Evolutionary conservation across 2,329 filamentous ascomycete species (phyloP).

Genomic region (Cladosporium phlei): DNA sequence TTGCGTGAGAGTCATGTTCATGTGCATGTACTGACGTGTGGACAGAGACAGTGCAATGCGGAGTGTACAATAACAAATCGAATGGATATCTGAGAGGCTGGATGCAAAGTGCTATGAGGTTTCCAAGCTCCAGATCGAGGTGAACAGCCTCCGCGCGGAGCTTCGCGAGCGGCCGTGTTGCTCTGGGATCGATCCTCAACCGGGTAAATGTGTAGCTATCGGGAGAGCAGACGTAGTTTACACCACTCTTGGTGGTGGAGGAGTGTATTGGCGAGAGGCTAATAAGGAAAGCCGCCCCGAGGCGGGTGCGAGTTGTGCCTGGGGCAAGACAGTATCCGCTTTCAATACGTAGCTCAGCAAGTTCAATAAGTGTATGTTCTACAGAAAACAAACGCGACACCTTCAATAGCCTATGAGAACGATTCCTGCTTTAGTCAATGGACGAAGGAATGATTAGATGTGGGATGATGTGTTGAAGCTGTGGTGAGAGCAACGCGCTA

Average conservation of each 20-base stretch:
- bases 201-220: neutral
- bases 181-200: neutral
- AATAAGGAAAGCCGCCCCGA: neutral
- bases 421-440: too few relatives aligned
- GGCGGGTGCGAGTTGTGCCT: neutral
- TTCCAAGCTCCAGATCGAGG: neutral
- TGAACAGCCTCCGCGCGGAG: neutral
- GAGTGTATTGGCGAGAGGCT: neutral
- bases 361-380: neutral
- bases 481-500: too few relatives aligned
- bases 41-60: neutral
- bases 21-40: neutral
- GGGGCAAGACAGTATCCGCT: neutral
- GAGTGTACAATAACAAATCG: neutral
- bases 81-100: slow-evolving; percentile 1
- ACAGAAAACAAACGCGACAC: too few relatives aligned
- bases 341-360: neutral
- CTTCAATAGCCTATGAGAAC: too few relatives aligned
- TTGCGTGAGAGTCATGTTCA: neutral
- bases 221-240: neutral
- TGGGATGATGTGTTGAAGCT: too few relatives aligned
- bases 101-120: neutral
- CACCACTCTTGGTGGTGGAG: neutral
- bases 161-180: neutral
- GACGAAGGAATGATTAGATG: too few relatives aligned